phyloP scores from a whole-genome alignment of 139 green algal species.

The Micractinium sp. region DNA sequence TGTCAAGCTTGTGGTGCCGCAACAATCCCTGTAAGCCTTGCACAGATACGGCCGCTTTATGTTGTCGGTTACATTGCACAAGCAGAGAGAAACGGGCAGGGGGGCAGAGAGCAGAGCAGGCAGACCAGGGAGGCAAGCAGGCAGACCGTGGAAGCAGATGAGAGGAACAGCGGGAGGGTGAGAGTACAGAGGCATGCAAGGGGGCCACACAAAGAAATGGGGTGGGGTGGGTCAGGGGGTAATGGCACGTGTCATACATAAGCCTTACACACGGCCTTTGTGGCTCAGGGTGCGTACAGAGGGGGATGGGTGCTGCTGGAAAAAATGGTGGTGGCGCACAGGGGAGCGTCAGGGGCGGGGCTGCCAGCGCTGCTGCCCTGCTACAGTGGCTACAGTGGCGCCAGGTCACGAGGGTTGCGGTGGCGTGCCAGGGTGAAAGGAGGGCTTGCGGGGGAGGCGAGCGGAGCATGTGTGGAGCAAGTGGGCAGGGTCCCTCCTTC shows the following conservation, averaged over 20 bases:
- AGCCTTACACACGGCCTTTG: too few species aligned
- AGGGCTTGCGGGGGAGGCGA: too few species aligned
- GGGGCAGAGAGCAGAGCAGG: background rate
- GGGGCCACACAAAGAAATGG: background rate
- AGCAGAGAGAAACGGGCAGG: background rate
- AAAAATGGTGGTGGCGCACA: too few species aligned
- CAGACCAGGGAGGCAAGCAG: background rate
- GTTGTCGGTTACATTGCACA: background rate
- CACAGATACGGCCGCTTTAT: background rate
- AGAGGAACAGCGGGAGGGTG: background rate
- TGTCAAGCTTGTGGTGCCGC: background rate
- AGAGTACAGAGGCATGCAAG: background rate
- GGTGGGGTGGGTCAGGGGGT: background rate
- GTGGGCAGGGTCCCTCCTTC: too few species aligned
- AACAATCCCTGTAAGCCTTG: too few species aligned
- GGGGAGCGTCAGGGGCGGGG: too few species aligned
- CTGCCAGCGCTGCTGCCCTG: too few species aligned
- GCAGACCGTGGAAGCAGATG: background rate
- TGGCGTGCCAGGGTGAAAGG: too few species aligned
- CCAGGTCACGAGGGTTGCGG: too few species aligned
- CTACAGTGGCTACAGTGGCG: too few species aligned
- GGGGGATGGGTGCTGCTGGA: background rate
- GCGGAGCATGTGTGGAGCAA: too few species aligned
- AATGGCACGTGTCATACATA: too few species aligned
- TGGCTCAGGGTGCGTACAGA: background rate